phyloP scores from a whole-genome alignment of 1,284 basidiomycete species.

The Pseudozyma pruni region DNA sequence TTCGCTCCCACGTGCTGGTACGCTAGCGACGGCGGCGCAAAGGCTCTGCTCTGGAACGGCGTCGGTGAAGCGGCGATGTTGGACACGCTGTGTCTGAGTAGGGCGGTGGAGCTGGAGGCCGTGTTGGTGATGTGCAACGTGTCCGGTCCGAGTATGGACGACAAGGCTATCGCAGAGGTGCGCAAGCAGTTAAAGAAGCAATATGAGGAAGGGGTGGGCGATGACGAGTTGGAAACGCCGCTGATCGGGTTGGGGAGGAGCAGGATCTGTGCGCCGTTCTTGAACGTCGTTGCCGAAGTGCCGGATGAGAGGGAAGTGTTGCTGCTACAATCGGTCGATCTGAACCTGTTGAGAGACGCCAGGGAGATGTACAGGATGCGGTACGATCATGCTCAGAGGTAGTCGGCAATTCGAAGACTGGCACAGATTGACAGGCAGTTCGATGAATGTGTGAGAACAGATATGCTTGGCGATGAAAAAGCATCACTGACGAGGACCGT shows the following conservation, averaged over 20 bases:
- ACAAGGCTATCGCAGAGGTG: constrained; percentile 10
- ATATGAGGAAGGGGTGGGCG: neutral
- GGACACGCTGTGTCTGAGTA: constrained; percentile 45
- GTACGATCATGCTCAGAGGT: constrained; percentile 44
- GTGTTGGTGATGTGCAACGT: constrained; percentile 65
- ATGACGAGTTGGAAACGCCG: constrained; percentile 24
- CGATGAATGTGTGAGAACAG: too few species aligned
- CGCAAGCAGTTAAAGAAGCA: constrained; percentile 1
- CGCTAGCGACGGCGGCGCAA: constrained; percentile 57
- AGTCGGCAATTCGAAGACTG: neutral
- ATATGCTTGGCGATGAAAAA: too few species aligned
- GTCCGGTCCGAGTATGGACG: constrained; percentile 45
- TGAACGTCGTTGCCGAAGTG: constrained; percentile 49
- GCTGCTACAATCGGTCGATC: constrained; percentile 53
- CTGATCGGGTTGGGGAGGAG: constrained; percentile 58
- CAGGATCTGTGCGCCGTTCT: constrained; percentile 56
- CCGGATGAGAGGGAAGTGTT: constrained; percentile 49
- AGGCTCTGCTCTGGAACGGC: constrained; percentile 56
- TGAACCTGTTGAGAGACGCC: constrained; percentile 48
- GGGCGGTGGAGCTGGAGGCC: constrained; percentile 61
- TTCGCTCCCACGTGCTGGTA: constrained; percentile 67
- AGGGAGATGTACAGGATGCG: constrained; percentile 52
- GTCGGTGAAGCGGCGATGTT: constrained; percentile 55
- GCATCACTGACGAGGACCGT: constrained; percentile 15
- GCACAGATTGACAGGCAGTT: too few species aligned